Percentiles rank a stretch among this genome's conserved stretches.
These are phyloP conservation scores for Coemansia sp. DNA, from an alignment of 192 early-diverging fungal genomes.

Conservation along the genomic window DNA sequence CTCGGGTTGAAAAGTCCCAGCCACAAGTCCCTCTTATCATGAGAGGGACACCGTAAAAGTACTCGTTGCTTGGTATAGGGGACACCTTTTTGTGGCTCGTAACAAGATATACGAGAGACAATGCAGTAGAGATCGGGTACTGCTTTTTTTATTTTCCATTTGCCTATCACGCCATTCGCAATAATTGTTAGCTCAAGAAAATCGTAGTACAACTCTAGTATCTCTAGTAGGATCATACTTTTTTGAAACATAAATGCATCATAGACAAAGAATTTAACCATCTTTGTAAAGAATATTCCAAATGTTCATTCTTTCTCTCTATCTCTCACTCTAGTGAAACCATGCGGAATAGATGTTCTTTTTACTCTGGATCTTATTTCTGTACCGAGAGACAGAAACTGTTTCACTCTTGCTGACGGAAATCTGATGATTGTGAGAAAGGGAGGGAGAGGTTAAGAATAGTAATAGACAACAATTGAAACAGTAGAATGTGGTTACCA, in stretches of 20 bases:
- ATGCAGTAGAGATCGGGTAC: constrained; percentile 5
- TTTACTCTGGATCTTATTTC: neutral
- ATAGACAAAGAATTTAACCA: too few relatives aligned
- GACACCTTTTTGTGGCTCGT: neutral
- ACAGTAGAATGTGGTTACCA: constrained; percentile 12
- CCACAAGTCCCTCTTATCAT: neutral
- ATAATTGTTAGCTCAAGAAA: neutral
- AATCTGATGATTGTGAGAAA: neutral
- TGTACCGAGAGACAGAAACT: neutral
- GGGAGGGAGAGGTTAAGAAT: neutral
- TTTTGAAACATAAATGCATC: too few relatives aligned
- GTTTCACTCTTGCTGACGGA: neutral
- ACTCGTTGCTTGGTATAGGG: neutral
- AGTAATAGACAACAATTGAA: constrained; percentile 6
- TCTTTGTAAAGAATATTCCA: neutral
- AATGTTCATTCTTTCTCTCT: neutral
- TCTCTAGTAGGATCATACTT: too few relatives aligned
- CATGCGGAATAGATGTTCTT: too few relatives aligned
- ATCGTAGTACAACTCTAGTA: neutral
- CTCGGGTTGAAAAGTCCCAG: neutral
- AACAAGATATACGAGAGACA: neutral
- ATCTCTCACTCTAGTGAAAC: too few relatives aligned
- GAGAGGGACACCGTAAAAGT: neutral
- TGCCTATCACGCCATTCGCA: neutral
- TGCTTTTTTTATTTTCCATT: neutral